phyloP scores from a whole-genome alignment of 1,284 basidiomycete species.

The Fomitopsis betulina region DNA sequence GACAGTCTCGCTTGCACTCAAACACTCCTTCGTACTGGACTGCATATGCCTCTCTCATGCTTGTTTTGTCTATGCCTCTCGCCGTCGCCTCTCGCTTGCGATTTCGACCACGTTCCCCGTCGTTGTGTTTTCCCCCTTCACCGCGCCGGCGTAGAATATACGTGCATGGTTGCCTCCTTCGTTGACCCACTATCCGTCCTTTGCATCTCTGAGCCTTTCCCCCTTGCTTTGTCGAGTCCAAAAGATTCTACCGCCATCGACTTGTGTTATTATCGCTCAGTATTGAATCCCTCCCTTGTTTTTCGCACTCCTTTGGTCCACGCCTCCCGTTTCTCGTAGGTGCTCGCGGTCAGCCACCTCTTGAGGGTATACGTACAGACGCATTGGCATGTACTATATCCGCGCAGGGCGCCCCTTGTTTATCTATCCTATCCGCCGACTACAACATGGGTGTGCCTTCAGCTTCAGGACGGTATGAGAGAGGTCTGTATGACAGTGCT shows the following conservation, averaged over 20 bases:
- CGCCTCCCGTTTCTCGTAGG: constrained; percentile 4
- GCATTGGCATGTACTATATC: constrained; percentile 20
- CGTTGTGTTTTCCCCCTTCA: constrained; percentile 5
- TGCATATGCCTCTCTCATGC: constrained; percentile 18
- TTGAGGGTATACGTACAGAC: constrained; percentile 20
- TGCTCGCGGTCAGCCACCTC: constrained; percentile 11
- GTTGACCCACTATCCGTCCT: constrained; percentile 13
- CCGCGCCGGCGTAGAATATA: constrained; percentile 8
- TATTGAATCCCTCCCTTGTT: constrained; percentile 9
- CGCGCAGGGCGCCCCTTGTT: constrained; percentile 21
- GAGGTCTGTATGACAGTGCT: no score
- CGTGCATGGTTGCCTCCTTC: constrained; percentile 18
- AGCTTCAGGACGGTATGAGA: no score
- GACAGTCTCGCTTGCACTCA: constrained; percentile 16
- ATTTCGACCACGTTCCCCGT: constrained; percentile 11
- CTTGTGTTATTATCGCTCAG: constrained; percentile 20
- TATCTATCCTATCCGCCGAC: constrained; percentile 1
- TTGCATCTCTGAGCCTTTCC: neutral
- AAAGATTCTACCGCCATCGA: constrained; percentile 11
- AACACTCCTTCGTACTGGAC: constrained; percentile 15
- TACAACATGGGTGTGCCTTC: no score
- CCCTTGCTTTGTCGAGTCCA: constrained; percentile 17
- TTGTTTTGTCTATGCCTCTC: constrained; percentile 21
- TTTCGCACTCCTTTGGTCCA: constrained; percentile 1
- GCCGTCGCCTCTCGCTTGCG: constrained; percentile 7